A percentile compares a stretch with the other conserved stretches of the same genome.
Evolutionary conservation across 257 asterid genomes (phyloP).

Genomic region (Euphrasia confusa): DNA sequence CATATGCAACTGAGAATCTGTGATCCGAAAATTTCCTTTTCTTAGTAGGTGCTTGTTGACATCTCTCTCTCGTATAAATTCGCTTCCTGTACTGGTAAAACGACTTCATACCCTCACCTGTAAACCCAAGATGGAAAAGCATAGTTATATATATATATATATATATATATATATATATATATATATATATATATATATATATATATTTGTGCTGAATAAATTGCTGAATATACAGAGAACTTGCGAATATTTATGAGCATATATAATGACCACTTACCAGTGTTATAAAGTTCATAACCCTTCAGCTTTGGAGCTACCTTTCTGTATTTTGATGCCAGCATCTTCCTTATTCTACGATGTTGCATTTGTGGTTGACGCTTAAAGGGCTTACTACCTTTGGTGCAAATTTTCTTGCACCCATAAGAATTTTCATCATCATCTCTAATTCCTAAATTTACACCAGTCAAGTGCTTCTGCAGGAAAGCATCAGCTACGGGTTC

Average conservation of each 20-base stretch:
- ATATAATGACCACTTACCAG: slow-evolving; percentile 43
- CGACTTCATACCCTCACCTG: slow-evolving; percentile 67
- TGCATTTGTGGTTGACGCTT: slow-evolving; percentile 51
- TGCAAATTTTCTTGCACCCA: slow-evolving; percentile 58
- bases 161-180: neutral
- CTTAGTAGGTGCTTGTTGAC: slow-evolving; percentile 48
- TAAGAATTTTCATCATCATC: slow-evolving; percentile 93
- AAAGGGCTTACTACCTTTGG: slow-evolving; percentile 54
- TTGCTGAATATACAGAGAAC: neutral
- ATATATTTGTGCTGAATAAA: neutral
- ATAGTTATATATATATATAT: neutral
- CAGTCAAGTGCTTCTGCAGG: slow-evolving; percentile 55
- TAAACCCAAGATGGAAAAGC: neutral
- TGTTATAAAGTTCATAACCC: slow-evolving; percentile 47
- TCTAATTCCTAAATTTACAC: slow-evolving; percentile 88
- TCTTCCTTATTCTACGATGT: slow-evolving; percentile 67
- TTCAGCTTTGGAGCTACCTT: slow-evolving; percentile 62
- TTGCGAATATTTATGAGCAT: slow-evolving; percentile 9
- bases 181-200: neutral
- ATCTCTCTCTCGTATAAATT: slow-evolving; percentile 48
- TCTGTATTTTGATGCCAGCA: slow-evolving; percentile 68
- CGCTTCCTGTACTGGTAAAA: slow-evolving; percentile 60
- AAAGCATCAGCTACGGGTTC: slow-evolving; percentile 50
- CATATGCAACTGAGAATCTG: slow-evolving; percentile 43
- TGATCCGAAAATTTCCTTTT: slow-evolving; percentile 61